Base-by-base conservation (phyloP, 192 early-diverging fungal species). In the Thamnidium elegans region DNA sequence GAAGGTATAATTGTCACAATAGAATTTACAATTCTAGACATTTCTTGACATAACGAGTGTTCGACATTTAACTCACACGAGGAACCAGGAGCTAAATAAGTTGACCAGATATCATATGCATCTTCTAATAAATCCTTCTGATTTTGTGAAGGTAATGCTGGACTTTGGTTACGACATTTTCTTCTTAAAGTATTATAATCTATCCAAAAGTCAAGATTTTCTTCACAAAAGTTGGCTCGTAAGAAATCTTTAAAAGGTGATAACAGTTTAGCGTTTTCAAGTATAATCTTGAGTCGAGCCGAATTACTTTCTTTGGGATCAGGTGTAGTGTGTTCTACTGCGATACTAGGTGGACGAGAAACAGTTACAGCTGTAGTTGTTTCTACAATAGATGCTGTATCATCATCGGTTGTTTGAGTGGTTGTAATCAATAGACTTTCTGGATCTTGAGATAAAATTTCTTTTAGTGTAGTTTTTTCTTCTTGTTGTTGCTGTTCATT, bases 181-280 rank as follows among this genome's bases (percentile, higher is more conserved):
- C 67, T 63, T 67, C 75, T 26, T 47, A 83, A 17, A 63, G 75
- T 48, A 64, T 42, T 59, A 34, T 73, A 62, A 53, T 92, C 87
- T 2, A 83, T 69, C 74, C 81, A 84, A 48, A 90, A 92, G n/a
- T 85, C 75, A 17, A 88, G 71, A 58, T 92, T 92, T 42, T 92
- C 90, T 62, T 87, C 83, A 60, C 87, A 90, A 53, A 86, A 85
- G 55, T 88, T 88, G 19, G 79, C 74, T 11, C 81, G 78, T 31
- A 87, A 70, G 62, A 88, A 90, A 19, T 76, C 81, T 59, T 84
- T 84, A 70, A 89, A 90, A 4, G 82, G 62, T 13, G 78, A 75
- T 31, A 83, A 70, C 6, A 90, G 68, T 1, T 68, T 70, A 1
- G 75, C 51, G 55, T 82, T 81, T 4, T 78, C 75, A 2, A 92